Percentiles rank a stretch among this genome's conserved stretches.
These are phyloP conservation scores for Cryptosporidium xiaoi DNA, from an alignment of 169 alveolate species.

Conservation along the genomic window DNA sequence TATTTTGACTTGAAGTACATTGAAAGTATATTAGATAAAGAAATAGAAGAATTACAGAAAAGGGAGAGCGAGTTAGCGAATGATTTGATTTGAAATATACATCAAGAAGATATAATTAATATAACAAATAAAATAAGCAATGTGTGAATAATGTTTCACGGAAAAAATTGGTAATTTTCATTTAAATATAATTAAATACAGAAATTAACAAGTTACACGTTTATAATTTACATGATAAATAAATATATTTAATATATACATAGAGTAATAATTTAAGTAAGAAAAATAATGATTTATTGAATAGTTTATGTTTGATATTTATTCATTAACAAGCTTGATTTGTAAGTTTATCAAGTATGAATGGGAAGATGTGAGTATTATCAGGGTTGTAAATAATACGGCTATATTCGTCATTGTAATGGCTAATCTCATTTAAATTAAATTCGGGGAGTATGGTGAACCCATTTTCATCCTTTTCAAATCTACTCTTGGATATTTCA, in stretches of 20 bases:
- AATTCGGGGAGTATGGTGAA: constrained; percentile 56
- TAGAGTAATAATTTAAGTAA: too few relatives aligned
- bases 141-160: too few relatives aligned
- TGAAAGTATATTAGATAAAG: constrained; percentile 65
- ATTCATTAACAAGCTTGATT: too few relatives aligned
- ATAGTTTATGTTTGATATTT: too few relatives aligned
- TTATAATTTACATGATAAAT: too few relatives aligned
- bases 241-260: too few relatives aligned
- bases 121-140: too few relatives aligned
- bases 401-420: not conserved
- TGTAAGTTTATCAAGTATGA: constrained; percentile 20
- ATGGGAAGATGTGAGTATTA: constrained; percentile 49
- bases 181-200: too few relatives aligned
- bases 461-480: constrained; percentile 47
- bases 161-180: too few relatives aligned
- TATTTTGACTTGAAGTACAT: constrained; percentile 34
- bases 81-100: not conserved
- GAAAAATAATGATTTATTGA: too few relatives aligned
- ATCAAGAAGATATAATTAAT: not conserved
- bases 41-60: constrained; percentile 60
- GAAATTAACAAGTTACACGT: too few relatives aligned
- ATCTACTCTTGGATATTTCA: not conserved
- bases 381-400: constrained; percentile 20
- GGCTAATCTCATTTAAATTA: constrained; percentile 9
- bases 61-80: constrained; percentile 36